Evolutionary conservation across 352 stramenopile genomes (phyloP), one percentile per base, ranked within the genome.

Genomic region (Phytophthora tentaculata): DNA sequence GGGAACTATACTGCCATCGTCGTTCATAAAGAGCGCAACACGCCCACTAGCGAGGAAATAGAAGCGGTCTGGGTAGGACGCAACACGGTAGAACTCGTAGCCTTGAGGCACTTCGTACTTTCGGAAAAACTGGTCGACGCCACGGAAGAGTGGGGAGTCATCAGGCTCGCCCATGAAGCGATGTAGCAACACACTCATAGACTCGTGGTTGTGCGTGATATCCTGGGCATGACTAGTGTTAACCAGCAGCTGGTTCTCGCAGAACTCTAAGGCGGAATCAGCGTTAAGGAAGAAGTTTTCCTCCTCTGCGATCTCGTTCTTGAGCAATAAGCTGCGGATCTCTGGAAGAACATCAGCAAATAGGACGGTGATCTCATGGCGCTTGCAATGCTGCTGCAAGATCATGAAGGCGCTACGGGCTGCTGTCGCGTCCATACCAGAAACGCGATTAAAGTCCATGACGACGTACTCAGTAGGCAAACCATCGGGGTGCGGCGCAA

Each of bases 351-450:
- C 80, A 39, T 92, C 74, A 0, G 86, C 88, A 60, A 92, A 95
- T 7, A 94, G 62, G 32, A 95, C 80, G 0, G 67, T 80, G 61
- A 95, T 90, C 10, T 73, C 69, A 63, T 94, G 66, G 44, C 71
- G 77, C 60, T 89, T 91, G 73, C 86, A 95, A 48, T 91, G 72
- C 50, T 95, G 84, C 71, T 89, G 82, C 37, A 95, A 60, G 50
- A 93, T 93, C 85, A 94, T 92, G 55, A 96, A 88, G 26, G 81
- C 90, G 24, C 78, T 89, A 16, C 89, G 87, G 23, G 88, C 87
- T 6, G 88, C 89, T 7, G 90, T 96, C 3, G 88, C 88, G 66
- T 97, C 90, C 84, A 97, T 96, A 29, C 89, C 90, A 17, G 89
- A 94, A 29, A 96, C 90, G 41, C 82, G 86, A 17, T 68, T 86